Evolutionary conservation across 2,329 filamentous ascomycete genomes (phyloP), one percentile per base, ranked within the genome.

Genomic region (Ceratocystis destructans): DNA sequence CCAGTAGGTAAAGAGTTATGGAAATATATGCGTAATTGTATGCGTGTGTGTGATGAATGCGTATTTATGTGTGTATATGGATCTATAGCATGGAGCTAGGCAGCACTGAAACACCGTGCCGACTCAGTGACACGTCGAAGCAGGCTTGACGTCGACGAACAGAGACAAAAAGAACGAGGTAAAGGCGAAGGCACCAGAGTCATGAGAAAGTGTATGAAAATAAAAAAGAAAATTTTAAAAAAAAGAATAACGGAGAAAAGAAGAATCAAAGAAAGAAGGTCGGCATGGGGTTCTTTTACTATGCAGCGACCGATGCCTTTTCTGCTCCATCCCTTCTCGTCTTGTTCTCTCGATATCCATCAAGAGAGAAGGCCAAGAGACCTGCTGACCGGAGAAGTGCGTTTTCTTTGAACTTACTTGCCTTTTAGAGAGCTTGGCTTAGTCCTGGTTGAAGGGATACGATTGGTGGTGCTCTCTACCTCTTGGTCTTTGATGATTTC

Each of bases 31-130:
- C 25, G 8, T 28, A 10, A 33, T 22, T 44, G 53, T 31, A 25
- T 57, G 22, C 6, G 20, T 62, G 33, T 44, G 33, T 44, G 59
- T 62, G 31, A 10, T 41, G 59, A 37, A 33, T 12, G 59, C 41
- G n/a, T 31, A 20, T 62, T 37, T 62, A 25, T 63, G 53, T 12
- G 53, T 57, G 53, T 57, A 57, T 57, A 57, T 31, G 37, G 37
- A 57, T 57, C 7, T 50, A 25, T 17, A 57, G 53, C 53, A 17
- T 33, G 53, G 53, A 31, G 15, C 25, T 33, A 59, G 55, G 17
- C 31, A 20, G 28, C 28, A 37, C 55, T 59, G 55, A 59, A 59
- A 59, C 55, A 59, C 31, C n/a, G 5, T 33, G 28, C 55, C 55
- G 25, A 33, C 55, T 59, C 33, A 33, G 28, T 25, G 31, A 20